Evolutionary conservation across 345 rosid species (phyloP).

Genomic region (Eucalyptus victrix): DNA sequence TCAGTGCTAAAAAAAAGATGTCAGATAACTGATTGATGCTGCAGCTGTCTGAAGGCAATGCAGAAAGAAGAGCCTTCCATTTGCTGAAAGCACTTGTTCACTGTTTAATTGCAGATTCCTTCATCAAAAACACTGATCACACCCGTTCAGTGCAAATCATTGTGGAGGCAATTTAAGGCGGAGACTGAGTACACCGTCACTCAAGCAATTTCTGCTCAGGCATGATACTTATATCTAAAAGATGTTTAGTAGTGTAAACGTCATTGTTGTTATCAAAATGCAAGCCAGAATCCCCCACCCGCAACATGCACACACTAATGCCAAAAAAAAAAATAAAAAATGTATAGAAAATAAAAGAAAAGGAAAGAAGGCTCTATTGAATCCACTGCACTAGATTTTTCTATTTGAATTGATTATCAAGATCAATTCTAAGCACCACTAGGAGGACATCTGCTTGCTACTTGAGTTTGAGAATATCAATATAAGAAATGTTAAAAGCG

Average conservation of each 20-base stretch:
- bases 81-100: background rate
- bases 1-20: background rate
- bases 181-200: slow-evolving; percentile 93
- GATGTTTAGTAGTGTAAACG: background rate
- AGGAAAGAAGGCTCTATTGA: background rate
- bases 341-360: background rate
- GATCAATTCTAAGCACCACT: background rate
- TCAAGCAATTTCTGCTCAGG: slow-evolving; percentile 99
- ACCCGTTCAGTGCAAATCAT: slow-evolving; percentile 89
- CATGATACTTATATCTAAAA: background rate
- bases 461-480: background rate
- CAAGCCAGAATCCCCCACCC: background rate
- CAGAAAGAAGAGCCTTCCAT: background rate
- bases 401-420: background rate
- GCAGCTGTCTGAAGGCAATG: background rate
- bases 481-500: background rate
- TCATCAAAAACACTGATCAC: slow-evolving; percentile 77
- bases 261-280: background rate
- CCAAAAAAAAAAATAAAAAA: background rate
- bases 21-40: background rate
- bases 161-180: slow-evolving; percentile 96
- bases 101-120: slow-evolving; percentile 41
- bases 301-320: accelerated
- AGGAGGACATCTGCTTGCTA: background rate
- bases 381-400: background rate